Percentiles rank a stretch among this genome's conserved stretches.
phyloP scores from a whole-genome alignment of 352 stramenopile genomes.

The Pythium scleroteichum region DNA sequence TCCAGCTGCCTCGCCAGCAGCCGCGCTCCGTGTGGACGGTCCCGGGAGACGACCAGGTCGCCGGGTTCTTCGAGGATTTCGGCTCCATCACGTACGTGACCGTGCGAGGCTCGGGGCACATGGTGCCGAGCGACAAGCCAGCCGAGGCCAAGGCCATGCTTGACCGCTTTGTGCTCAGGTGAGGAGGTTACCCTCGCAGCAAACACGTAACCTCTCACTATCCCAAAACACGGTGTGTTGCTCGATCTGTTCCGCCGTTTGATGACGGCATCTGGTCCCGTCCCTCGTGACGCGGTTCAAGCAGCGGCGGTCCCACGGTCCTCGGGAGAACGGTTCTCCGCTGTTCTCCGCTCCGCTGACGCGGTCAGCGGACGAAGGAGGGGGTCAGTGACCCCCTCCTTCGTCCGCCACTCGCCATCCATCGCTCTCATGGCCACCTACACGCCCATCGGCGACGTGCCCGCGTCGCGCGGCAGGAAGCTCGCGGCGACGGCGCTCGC shows the following conservation, averaged over 20 bases:
- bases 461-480: conserved; percentile 21
- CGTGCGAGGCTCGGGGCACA: conserved; percentile 68
- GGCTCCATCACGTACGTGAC: conserved; percentile 62
- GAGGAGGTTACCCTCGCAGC: too few species aligned
- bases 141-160: conserved; percentile 27
- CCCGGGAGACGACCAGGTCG: conserved; percentile 36
- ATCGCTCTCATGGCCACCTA: conserved; percentile 7
- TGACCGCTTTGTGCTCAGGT: conserved; percentile 22
- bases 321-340: background rate
- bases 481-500: conserved; percentile 22
- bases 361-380: too few species aligned
- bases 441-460: conserved; percentile 27
- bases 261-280: background rate
- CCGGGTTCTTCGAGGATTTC: conserved; percentile 62
- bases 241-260: conserved; percentile 12
- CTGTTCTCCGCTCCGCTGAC: conserved; percentile 3
- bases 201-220: too few species aligned
- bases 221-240: conserved; percentile 9
- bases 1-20: conserved; percentile 21
- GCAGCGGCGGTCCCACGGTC: background rate
- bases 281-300: conserved; percentile 1
- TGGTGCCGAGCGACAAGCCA: conserved; percentile 64
- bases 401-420: background rate
- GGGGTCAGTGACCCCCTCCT: too few species aligned
- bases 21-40: conserved; percentile 21